Conservation (phyloP, 352 stramenopile species). For the Pythium aristosporum region DNA sequence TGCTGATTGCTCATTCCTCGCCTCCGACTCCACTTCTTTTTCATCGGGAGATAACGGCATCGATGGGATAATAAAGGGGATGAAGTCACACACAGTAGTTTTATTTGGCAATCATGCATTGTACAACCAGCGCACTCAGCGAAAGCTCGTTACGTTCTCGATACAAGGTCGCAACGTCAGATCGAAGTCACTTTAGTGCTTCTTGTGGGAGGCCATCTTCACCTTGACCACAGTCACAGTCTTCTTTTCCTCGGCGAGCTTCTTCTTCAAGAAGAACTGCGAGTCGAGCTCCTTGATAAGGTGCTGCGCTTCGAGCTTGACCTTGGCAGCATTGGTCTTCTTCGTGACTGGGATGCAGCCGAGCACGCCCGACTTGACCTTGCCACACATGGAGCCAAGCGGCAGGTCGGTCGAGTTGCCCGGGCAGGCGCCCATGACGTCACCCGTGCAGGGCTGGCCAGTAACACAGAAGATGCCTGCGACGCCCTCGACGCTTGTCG, state of each 20-base stretch:
- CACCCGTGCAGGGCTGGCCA: conserved; percentile 14
- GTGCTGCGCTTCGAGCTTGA: conserved; percentile 10
- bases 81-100: too few relatives aligned
- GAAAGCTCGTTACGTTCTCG: too few relatives aligned
- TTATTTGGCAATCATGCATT: too few relatives aligned
- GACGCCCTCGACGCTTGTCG: conserved; percentile 22
- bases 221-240: conserved; percentile 1
- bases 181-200: conserved; percentile 1
- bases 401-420: conserved; percentile 14
- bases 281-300: not conserved
- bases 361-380: conserved; percentile 13
- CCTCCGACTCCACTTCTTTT: too few relatives aligned
- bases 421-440: conserved; percentile 16
- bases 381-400: conserved; percentile 17
- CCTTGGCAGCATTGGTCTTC: not conserved
- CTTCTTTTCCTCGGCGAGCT: conserved; percentile 6
- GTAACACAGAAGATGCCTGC: conserved; percentile 23
- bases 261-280: conserved; percentile 7
- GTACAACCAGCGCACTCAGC: too few relatives aligned
- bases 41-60: too few relatives aligned
- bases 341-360: conserved; percentile 19
- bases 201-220: conserved; percentile 12
- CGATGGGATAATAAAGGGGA: too few relatives aligned
- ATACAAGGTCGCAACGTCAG: too few relatives aligned
- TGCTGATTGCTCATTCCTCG: too few relatives aligned